Evolutionary conservation across 495 filamentous ascomycete genomes (phyloP), one percentile per base, ranked within the genome.

Genomic region (Daldinia bambusicola): DNA sequence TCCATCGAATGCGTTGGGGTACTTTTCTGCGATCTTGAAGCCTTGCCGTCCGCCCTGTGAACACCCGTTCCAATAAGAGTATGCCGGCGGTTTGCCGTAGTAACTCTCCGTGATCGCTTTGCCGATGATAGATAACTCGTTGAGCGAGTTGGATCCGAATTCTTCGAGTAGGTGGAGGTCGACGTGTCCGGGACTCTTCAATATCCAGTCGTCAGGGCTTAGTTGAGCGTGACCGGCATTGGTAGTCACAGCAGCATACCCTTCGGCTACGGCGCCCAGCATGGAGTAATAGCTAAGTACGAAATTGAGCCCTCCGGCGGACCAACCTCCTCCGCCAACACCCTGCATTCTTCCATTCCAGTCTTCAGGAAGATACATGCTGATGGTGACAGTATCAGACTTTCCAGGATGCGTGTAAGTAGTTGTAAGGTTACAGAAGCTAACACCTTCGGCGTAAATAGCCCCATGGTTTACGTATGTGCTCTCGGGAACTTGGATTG

Each of bases 281-380:
- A 78, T 82, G 32, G 52, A 74, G 7, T 45, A 65, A 67, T 64
- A 69, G 6, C 45, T n/a, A 4, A 69, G 58, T 45, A 36, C 45
- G 31, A 61, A 59, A 0, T 56, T 37, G 10, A 61, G 0, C 9
- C 65, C 65, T 14, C 81, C 80, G 2, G 81, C 79, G 7, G 48
- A 58, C 18, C 61, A 87, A 7, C 80, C 84, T 6, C 78, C 82
- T 1, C 86, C 85, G 10, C 86, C 84, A n/a, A 83, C 40, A 16
- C 75, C 81, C 59, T 80, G 77, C 34, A 85, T 70, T 8, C 81
- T 71, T 0, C 74, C 78, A 63, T 86, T 86, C 83, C 83, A 85
- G 9, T 75, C 45, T 1, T 71, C 38, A 0, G 82, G 84, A 0
- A 86, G 77, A 68, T 75, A 82, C 1, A 81, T 55, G 14, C 75